Evolutionary conservation across 208 protist genomes (phyloP).

Genomic region (Trypanosoma conorhini): DNA sequence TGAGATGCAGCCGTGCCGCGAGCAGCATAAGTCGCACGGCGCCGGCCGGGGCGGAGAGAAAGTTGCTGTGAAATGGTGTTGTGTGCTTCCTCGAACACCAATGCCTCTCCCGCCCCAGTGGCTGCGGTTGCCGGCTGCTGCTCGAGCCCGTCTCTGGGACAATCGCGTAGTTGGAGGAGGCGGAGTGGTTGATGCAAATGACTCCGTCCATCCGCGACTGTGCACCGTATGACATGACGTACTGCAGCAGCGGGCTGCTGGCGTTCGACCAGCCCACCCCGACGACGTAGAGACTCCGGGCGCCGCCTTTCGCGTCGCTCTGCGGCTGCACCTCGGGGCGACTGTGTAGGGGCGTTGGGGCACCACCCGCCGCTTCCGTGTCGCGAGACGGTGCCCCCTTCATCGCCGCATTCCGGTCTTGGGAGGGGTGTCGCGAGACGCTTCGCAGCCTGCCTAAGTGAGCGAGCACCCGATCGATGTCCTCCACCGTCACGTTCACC

Average conservation of each 20-base stretch:
- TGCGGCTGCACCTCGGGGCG: background rate
- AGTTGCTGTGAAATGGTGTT: constrained; percentile 18
- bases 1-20: constrained; percentile 37
- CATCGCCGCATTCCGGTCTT: background rate
- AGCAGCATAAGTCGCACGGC: constrained; percentile 37
- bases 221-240: constrained; percentile 35
- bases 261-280: constrained; percentile 48
- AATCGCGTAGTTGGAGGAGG: constrained; percentile 41
- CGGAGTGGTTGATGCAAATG: constrained; percentile 42
- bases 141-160: background rate
- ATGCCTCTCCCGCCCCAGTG: background rate
- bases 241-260: constrained; percentile 39
- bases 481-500: constrained; percentile 4
- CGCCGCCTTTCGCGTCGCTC: background rate
- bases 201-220: constrained; percentile 37
- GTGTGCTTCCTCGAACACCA: background rate
- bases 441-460: constrained; percentile 1
- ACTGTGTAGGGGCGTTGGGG: background rate
- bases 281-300: constrained; percentile 30
- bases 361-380: background rate
- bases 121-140: background rate
- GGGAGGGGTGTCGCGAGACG: background rate
- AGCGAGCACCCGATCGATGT: constrained; percentile 10
- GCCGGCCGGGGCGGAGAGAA: constrained; percentile 30
- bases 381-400: background rate